Evolutionary conservation across 2,329 filamentous ascomycete species (phyloP).

Genomic region (Pseudogymnoascus pannorum): DNA sequence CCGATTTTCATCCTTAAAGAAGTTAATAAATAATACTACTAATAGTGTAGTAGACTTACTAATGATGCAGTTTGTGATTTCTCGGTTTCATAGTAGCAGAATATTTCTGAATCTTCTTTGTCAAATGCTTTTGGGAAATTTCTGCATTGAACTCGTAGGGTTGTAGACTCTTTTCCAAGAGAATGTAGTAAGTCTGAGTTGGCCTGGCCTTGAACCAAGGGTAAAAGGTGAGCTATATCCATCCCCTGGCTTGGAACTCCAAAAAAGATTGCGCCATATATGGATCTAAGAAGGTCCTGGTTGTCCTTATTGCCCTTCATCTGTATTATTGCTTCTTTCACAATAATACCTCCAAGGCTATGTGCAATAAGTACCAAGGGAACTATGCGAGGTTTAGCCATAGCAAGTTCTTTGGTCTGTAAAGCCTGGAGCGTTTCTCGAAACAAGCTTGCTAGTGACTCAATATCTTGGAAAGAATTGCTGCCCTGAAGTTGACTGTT

Average conservation of each 20-base stretch:
- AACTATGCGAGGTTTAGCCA: neutral
- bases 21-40: neutral
- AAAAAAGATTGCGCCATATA: conserved; percentile 14
- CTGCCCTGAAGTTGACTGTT: neutral
- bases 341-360: conserved; percentile 19
- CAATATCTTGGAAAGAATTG: neutral
- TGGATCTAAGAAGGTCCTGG: neutral
- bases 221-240: conserved; percentile 12
- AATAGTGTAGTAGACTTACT: neutral
- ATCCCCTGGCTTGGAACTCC: conserved; percentile 17
- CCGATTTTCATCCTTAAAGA: neutral
- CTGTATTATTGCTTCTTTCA: conserved; percentile 18
- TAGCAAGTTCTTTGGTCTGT: neutral
- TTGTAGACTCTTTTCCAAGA: conserved; percentile 9
- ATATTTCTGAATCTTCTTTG: conserved; percentile 9
- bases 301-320: conserved; percentile 7
- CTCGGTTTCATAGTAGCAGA: conserved; percentile 16
- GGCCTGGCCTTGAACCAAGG: conserved; percentile 13
- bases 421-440: neutral
- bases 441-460: neutral
- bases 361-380: conserved; percentile 19
- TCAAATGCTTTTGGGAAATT: conserved; percentile 12
- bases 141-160: conserved; percentile 1
- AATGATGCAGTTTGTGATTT: conserved; percentile 11
- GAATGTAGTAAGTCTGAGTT: conserved; percentile 10